These are phyloP conservation scores for Coleophoma eucalyptorum DNA, from an alignment of 2,329 filamentous ascomycete species.

Conservation along the genomic window DNA sequence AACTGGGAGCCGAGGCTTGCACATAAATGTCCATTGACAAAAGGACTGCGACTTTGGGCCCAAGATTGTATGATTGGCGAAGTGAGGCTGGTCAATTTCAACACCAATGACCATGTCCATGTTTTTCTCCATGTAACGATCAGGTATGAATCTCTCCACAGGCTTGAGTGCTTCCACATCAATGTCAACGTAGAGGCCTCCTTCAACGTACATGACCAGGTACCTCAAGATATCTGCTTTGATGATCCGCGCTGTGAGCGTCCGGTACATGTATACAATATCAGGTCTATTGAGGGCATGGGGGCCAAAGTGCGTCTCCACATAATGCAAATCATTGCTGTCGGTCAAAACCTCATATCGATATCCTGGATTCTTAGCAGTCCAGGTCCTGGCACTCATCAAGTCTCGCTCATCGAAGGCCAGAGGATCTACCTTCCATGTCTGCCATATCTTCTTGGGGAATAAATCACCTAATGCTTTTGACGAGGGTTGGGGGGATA, in stretches of 20 bases:
- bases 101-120: slow-evolving; percentile 68
- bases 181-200: slow-evolving; percentile 53
- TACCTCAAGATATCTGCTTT: slow-evolving; percentile 65
- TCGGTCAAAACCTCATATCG: slow-evolving; percentile 51
- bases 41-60: slow-evolving; percentile 67
- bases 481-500: no score
- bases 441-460: slow-evolving; percentile 72
- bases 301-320: slow-evolving; percentile 64
- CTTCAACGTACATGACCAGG: slow-evolving; percentile 58
- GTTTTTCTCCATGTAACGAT: slow-evolving; percentile 58
- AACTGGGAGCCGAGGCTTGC: slow-evolving; percentile 62
- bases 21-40: slow-evolving; percentile 74
- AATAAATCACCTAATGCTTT: slow-evolving; percentile 30
- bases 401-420: slow-evolving; percentile 62
- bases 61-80: slow-evolving; percentile 58
- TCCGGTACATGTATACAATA: slow-evolving; percentile 57
- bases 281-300: slow-evolving; percentile 63
- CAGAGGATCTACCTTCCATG: slow-evolving; percentile 68
- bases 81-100: slow-evolving; percentile 68
- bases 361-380: slow-evolving; percentile 60
- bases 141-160: slow-evolving; percentile 55
- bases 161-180: slow-evolving; percentile 53
- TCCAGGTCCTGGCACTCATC: slow-evolving; percentile 59
- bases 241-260: slow-evolving; percentile 60
- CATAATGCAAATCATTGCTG: slow-evolving; percentile 61